Percentiles rank a stretch among this genome's conserved stretches.
phyloP scores from a whole-genome alignment of 495 filamentous ascomycete species.

The Tuber brumale region DNA sequence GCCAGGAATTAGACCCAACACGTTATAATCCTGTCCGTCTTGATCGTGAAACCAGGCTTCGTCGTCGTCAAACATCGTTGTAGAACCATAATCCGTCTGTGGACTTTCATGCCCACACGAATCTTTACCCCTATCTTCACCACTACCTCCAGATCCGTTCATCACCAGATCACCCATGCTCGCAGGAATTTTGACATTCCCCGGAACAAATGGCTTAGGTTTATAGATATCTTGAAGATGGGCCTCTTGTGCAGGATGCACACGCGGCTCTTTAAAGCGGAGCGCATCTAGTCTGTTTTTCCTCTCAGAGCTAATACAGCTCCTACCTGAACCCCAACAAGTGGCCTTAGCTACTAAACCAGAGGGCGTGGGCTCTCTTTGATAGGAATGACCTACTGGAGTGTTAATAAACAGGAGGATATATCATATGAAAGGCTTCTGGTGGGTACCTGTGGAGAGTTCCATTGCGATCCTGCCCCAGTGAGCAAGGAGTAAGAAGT shows the following conservation, averaged over 20 bases:
- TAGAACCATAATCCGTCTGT: neutral
- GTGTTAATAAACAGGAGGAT: neutral
- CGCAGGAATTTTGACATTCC: neutral
- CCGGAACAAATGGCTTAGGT: neutral
- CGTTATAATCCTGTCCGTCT: neutral
- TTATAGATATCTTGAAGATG: neutral
- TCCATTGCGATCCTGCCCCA: neutral
- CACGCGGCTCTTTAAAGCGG: neutral
- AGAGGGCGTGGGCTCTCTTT: neutral
- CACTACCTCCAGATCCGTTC: neutral
- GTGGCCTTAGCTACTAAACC: neutral
- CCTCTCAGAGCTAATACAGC: neutral
- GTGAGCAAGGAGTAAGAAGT: neutral
- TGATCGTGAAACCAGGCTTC: neutral
- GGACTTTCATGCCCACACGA: neutral
- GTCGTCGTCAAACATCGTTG: neutral
- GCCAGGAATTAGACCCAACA: neutral
- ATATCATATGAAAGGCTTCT: neutral
- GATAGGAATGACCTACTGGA: neutral
- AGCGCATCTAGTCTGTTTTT: neutral
- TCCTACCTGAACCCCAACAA: neutral
- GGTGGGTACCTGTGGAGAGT: neutral
- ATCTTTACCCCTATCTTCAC: neutral
- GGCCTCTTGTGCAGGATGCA: neutral
- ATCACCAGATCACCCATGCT: neutral